phyloP scores from a whole-genome alignment of 2,329 filamentous ascomycete genomes.

The Purpureocillium lavendulum region DNA sequence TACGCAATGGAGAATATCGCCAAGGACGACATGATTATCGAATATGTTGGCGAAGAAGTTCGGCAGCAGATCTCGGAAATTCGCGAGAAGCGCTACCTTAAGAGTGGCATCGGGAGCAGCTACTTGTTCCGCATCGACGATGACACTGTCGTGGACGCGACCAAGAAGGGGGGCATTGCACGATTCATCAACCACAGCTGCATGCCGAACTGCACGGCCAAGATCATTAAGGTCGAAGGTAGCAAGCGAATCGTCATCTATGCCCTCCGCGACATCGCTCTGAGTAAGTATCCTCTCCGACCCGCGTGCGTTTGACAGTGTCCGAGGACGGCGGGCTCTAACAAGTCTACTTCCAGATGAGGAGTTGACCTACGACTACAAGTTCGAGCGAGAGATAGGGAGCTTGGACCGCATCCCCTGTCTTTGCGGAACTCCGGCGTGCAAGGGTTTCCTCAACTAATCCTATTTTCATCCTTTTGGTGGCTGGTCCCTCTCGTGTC shows the following conservation, averaged over 20 bases:
- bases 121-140: constrained; percentile 98
- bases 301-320: not conserved
- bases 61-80: constrained; percentile 96
- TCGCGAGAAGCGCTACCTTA: constrained; percentile 83
- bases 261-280: constrained; percentile 85
- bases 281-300: constrained; percentile 59
- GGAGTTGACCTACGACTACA: constrained; percentile 99
- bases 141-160: constrained; percentile 94
- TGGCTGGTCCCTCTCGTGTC: not conserved
- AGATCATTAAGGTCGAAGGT: constrained; percentile 98
- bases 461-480: not conserved
- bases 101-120: constrained; percentile 93
- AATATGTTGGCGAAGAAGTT: constrained; percentile 97
- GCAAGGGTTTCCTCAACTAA: constrained; percentile 98
- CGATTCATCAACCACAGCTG: constrained; percentile 99
- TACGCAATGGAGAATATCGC: constrained; percentile 97
- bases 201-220: constrained; percentile 96
- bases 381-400: constrained; percentile 95
- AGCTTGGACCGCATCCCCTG: constrained; percentile 94
- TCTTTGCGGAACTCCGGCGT: constrained; percentile 89
- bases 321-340: constrained; percentile 7
- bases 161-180: constrained; percentile 96
- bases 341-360: constrained; percentile 57
- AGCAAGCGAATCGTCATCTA: constrained; percentile 99
- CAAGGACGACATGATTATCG: constrained; percentile 99